Conservation (phyloP, 140 eudicot species). For the Cichorium intybus region DNA sequence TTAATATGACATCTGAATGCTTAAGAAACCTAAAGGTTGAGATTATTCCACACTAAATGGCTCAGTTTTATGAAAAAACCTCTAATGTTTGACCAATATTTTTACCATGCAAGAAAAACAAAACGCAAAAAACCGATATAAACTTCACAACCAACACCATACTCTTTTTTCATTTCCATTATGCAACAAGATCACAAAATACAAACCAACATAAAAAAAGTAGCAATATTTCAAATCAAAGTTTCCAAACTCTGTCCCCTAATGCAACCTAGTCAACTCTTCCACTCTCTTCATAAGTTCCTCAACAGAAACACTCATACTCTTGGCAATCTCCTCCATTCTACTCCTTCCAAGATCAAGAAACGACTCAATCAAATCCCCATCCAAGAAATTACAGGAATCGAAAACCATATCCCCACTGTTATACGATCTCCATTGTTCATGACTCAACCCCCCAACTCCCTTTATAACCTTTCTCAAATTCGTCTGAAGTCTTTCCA, state of each 20-base stretch:
- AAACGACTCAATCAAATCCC: conserved; percentile 88
- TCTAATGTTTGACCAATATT: too few relatives aligned
- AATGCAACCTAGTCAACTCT: conserved; percentile 90
- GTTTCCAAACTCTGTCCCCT: conserved; percentile 13
- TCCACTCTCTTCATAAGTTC: conserved; percentile 93
- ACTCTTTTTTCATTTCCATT: background rate
- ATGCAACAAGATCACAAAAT: conserved; percentile 15
- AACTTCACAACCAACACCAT: conserved; percentile 3
- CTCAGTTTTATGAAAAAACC: too few relatives aligned
- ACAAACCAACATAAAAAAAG: conserved; percentile 18
- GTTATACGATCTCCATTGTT: conserved; percentile 96
- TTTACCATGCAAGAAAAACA: background rate
- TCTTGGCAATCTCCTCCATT: conserved; percentile 82
- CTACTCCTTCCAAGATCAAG: conserved; percentile 77
- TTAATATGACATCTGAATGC: too few relatives aligned
- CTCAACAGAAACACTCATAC: conserved; percentile 77
- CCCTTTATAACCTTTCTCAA: conserved; percentile 88
- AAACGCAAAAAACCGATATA: too few relatives aligned
- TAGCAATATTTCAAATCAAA: background rate
- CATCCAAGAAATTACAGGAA: conserved; percentile 83
- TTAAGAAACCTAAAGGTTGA: too few relatives aligned
- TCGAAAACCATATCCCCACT: conserved; percentile 84
- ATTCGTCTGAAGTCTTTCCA: conserved; percentile 83
- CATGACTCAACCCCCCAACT: conserved; percentile 92
- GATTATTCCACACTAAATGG: too few relatives aligned